Conservation (phyloP, 768 basidiomycete species). For the Cyclocybe aegerita region DNA sequence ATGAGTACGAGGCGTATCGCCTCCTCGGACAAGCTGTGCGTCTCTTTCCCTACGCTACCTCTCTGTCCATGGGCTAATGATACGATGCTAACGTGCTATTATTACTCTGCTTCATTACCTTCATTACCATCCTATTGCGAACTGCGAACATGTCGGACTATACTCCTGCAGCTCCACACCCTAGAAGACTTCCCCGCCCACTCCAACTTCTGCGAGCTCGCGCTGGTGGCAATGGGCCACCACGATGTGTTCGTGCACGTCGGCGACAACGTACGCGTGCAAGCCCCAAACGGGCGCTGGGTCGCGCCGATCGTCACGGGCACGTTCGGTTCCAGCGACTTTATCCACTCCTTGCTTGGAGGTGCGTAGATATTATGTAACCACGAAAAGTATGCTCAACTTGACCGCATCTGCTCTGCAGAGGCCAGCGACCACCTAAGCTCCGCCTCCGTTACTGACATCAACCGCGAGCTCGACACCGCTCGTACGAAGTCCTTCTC, state of each 20-base stretch:
- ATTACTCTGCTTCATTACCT: too few species aligned
- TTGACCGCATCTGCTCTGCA: constrained; percentile 33
- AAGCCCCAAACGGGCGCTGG: constrained; percentile 69
- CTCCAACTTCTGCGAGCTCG: constrained; percentile 87
- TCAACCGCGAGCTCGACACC: constrained; percentile 74
- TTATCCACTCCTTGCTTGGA: constrained; percentile 74
- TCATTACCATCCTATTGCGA: too few species aligned
- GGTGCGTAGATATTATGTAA: constrained; percentile 37
- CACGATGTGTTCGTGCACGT: constrained; percentile 82
- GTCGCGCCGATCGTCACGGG: constrained; percentile 87
- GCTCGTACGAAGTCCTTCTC: constrained; percentile 56
- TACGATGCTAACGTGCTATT: too few species aligned
- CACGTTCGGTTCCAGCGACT: constrained; percentile 78
- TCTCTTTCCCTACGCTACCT: constrained; percentile 17
- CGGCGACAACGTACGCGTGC: constrained; percentile 74
- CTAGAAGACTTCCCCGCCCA: constrained; percentile 89
- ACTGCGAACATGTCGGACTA: too few species aligned
- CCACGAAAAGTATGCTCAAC: constrained; percentile 46
- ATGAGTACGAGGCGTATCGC: constrained; percentile 78
- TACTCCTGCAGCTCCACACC: constrained; percentile 57
- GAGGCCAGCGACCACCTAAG: constrained; percentile 66
- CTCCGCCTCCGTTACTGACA: constrained; percentile 75
- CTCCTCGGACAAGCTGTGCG: constrained; percentile 70
- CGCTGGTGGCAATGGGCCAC: constrained; percentile 74
- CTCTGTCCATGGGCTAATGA: neutral